Evolutionary conservation across 805 yeast genomes (phyloP).

Genomic region (Phaffomyces thermotolerans): DNA sequence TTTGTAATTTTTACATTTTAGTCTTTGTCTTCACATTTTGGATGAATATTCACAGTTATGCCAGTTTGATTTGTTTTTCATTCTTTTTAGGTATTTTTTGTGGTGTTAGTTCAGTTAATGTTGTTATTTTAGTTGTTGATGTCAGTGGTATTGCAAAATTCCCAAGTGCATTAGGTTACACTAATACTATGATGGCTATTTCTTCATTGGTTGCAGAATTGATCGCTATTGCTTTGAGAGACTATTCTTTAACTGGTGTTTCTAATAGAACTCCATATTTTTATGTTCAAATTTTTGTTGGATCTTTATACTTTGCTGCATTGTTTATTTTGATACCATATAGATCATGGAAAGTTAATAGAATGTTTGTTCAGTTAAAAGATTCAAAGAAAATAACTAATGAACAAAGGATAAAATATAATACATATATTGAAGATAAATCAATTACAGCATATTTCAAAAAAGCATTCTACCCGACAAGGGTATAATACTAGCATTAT

Average conservation of each 20-base stretch:
- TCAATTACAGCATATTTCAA: constrained; percentile 7
- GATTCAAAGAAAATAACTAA: constrained; percentile 4
- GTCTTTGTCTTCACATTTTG: constrained; percentile 40
- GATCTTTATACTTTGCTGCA: constrained; percentile 38
- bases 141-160: constrained; percentile 31
- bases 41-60: constrained; percentile 38
- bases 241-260: constrained; percentile 12
- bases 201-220: constrained; percentile 42
- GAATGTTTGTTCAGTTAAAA: constrained; percentile 26
- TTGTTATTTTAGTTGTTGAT: constrained; percentile 35
- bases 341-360: constrained; percentile 45
- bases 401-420: not conserved
- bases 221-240: constrained; percentile 43
- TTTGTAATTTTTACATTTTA: constrained; percentile 28
- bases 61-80: constrained; percentile 34
- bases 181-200: constrained; percentile 26
- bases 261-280: constrained; percentile 37
- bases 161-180: constrained; percentile 32
- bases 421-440: not conserved
- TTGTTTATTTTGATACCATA: constrained; percentile 37
- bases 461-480: not conserved
- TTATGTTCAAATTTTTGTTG: constrained; percentile 56
- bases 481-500: not conserved
- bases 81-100: constrained; percentile 37
- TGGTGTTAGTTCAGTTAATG: constrained; percentile 39